Evolutionary conservation across 345 rosid species (phyloP), one percentile per base, ranked within the genome.

Genomic region (thale cress (Arabidopsis thaliana)): DNA sequence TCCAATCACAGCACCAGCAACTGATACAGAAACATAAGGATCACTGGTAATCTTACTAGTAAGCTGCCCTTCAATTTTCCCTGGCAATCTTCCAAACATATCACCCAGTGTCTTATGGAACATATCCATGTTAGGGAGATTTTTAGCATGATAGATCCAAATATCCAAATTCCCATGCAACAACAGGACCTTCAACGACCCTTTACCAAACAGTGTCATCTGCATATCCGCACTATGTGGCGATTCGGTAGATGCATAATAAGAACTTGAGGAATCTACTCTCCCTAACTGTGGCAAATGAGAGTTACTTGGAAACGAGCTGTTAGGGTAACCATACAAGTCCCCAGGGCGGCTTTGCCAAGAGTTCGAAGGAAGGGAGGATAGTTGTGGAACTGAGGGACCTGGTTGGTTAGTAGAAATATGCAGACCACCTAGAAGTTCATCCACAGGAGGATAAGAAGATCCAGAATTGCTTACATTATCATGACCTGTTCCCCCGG

Each of bases 51-150:
- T 83, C 79, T 82, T 90, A 53, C 65, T 69, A 70, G n/a, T 72
- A 76, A 85, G 61, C 33, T 77, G 88, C 33, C 88, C 93, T 82
- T 87, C 97, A 62, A 87, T 76, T 62, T 81, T 82, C 63, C 88
- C 45, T 49, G 80, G 73, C 45, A 76, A n/a, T 55, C 70, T 84
- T 37, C 83, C 87, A 71, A 93, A 84, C 85, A 95, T 67, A 62
- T 91, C 93, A 11, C 94, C 99, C 57, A 95, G 52, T 23, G 98
- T 93, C 85, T 81, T 95, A 60, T 88, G 97, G 77, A 95, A 90
- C 89, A 88, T 83, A 78, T 93, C 99, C 99, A 93, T 93, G 84
- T 95, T 95, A 42, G 99, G 99, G 65, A 95, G 98, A 79, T 88
- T 87, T 52, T 52, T 82, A 2, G 99, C 98, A 30, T 86, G 86